These are phyloP conservation scores for Kandelia obovata DNA, from an alignment of 345 rosid genomes.

Conservation along the genomic window DNA sequence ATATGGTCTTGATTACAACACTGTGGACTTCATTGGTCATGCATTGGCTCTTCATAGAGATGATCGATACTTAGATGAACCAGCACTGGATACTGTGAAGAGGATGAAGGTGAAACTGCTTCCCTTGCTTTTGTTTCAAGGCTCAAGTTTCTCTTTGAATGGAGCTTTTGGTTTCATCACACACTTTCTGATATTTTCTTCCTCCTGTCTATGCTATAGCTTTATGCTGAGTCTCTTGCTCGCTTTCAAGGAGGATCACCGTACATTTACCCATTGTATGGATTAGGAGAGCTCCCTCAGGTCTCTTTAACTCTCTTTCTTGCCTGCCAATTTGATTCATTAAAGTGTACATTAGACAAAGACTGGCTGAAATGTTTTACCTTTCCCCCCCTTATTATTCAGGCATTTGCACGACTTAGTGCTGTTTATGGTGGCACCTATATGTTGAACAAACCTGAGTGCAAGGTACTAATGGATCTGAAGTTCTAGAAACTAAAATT, in stretches of 20 bases:
- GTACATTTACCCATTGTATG: slow-evolving; percentile 88
- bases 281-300: slow-evolving; percentile 98
- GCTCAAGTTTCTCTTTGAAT: neutral
- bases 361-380: slow-evolving; percentile 4
- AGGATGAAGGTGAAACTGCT: slow-evolving; percentile 75
- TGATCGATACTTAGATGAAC: slow-evolving; percentile 68
- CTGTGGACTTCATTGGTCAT: slow-evolving; percentile 94
- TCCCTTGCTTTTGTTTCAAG: neutral
- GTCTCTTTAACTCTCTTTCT: slow-evolving; percentile 29
- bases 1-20: slow-evolving; percentile 78
- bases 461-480: slow-evolving; percentile 51
- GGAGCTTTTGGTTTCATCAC: slow-evolving; percentile 2
- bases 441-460: slow-evolving; percentile 93
- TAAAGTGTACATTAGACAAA: neutral
- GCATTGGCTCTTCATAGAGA: slow-evolving; percentile 89
- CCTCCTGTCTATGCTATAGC: slow-evolving; percentile 38
- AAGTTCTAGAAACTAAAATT: neutral
- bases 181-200: slow-evolving; percentile 14
- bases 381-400: slow-evolving; percentile 3
- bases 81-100: slow-evolving; percentile 87
- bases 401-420: slow-evolving; percentile 99
- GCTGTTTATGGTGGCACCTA: slow-evolving; percentile 98
- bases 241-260: slow-evolving; percentile 99
- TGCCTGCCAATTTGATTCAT: neutral
- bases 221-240: slow-evolving; percentile 82